Base-by-base conservation (phyloP, 306 rosid species). In the Erythrophleum fordii region DNA sequence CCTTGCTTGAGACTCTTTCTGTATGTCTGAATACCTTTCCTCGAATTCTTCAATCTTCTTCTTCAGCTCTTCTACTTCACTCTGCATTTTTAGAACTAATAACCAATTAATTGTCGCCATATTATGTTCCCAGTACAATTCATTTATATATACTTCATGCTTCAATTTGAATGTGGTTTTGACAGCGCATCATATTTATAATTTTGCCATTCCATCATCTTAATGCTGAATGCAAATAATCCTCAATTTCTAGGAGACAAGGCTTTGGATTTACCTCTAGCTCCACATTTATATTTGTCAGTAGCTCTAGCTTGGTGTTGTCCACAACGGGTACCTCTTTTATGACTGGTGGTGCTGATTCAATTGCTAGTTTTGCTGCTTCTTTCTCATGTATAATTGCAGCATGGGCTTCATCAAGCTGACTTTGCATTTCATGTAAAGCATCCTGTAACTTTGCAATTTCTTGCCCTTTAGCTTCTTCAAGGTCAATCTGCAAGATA, bases 291-390 rank as follows among this genome's bases (percentile, higher is more conserved):
- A 87, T 88, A 86, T 83, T 82, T 82, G 78, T 86, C 83, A 93
- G 85, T 66, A 87, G 60, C 78, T 91, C 95, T n/a, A 93, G 83
- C 88, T 89, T 90, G 35, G 95, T 87, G 67, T 90, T 80, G 60
- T 93, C 98, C 45, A 90, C 92, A 48, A 91, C 92, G 46, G 92
- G 92, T 16, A 93, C 98, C 81, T 93, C 94, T 86, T 93, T 93
- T 78, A 91, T 88, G 77, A 91, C 89, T 9, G 98, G 93, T 41
- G 97, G 98, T 65, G 98, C 98, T 78, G 90, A 88, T 76, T 88
- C 98, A 69, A 93, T 91, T 55, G 97, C 97, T 75, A 93, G 56
- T 79, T 86, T 93, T 71, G 97, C 98, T 11, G 93, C 98, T 86
- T 93, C 98, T 82, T 86, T 93, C 86, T 93, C 97, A 1, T 28